Conservation (phyloP, 139 green algal genomes). For the Chlamydomonas applanata region DNA sequence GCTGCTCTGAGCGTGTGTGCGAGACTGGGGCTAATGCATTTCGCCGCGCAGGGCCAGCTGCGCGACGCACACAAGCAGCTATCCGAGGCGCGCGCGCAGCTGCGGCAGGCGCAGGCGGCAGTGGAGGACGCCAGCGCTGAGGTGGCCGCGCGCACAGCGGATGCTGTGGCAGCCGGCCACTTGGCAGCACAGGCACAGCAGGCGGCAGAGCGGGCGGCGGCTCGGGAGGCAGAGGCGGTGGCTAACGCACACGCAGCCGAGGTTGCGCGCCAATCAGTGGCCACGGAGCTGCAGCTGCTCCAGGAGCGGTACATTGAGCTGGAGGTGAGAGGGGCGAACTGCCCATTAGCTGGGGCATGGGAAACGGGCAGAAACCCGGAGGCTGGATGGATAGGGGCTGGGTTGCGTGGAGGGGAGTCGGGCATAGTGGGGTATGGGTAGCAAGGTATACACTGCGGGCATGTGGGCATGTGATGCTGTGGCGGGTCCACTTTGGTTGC, state of each 20-base stretch:
- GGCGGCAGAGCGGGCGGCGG: constrained; percentile 26
- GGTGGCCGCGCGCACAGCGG: constrained; percentile 28
- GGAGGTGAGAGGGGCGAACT: no score
- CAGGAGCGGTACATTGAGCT: constrained; percentile 13
- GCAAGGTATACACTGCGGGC: no score
- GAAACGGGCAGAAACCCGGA: no score
- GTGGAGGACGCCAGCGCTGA: constrained; percentile 31
- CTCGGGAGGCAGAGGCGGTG: constrained; percentile 23
- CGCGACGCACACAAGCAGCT: constrained; percentile 4
- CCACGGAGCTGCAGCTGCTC: constrained; percentile 13
- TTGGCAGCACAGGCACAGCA: constrained; percentile 39
- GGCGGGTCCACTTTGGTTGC: no score
- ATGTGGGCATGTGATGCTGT: no score
- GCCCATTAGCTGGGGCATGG: no score
- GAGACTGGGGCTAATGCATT: no score
- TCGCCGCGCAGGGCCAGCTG: constrained; percentile 10
- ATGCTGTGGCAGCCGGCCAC: constrained; percentile 29
- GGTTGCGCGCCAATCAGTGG: constrained; percentile 5
- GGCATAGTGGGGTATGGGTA: no score
- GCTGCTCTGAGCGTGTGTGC: no score
- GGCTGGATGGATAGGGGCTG: no score
- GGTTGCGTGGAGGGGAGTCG: no score
- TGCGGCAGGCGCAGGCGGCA: constrained; percentile 12
- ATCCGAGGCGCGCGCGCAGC: constrained; percentile 17
- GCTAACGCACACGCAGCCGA: constrained; percentile 21